Percentiles rank a stretch among this genome's conserved stretches.
These are phyloP conservation scores for Cinnamomum chago DNA, from an alignment of 164 flowering plant genomes.

Conservation along the genomic window DNA sequence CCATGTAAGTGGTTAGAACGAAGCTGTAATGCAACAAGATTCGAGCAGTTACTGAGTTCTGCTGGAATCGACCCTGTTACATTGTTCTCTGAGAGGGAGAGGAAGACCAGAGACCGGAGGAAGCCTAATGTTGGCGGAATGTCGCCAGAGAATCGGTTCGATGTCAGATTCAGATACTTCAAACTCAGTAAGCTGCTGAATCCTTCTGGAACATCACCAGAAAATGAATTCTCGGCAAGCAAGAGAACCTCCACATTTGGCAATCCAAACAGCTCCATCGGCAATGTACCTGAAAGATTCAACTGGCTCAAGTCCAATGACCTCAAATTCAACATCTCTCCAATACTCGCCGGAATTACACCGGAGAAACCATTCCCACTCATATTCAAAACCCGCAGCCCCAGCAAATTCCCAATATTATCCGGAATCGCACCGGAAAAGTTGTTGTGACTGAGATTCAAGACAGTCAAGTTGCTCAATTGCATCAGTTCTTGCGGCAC, in stretches of 20 bases:
- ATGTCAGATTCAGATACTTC: constrained; percentile 44
- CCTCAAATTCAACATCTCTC: constrained; percentile 39
- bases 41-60: constrained; percentile 52
- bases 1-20: constrained; percentile 40
- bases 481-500: constrained; percentile 42
- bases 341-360: constrained; percentile 42
- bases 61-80: constrained; percentile 42
- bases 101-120: constrained; percentile 33
- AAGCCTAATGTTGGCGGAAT: constrained; percentile 58
- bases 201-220: constrained; percentile 63
- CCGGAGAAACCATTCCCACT: constrained; percentile 59
- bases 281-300: constrained; percentile 52
- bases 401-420: constrained; percentile 35
- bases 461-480: constrained; percentile 39
- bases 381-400: constrained; percentile 44
- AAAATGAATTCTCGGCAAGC: constrained; percentile 49
- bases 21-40: constrained; percentile 46
- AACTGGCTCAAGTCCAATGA: constrained; percentile 62
- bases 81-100: constrained; percentile 45
- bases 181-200: constrained; percentile 57
- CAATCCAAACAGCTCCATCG: constrained; percentile 60
- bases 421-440: constrained; percentile 38
- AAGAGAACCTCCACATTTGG: constrained; percentile 53
- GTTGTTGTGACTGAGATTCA: constrained; percentile 47
- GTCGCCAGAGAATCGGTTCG: constrained; percentile 44